A percentile compares a stretch with the other conserved stretches of the same genome.
phyloP scores from a whole-genome alignment of 1,284 basidiomycete genomes.

The Testicularia cyperi region DNA sequence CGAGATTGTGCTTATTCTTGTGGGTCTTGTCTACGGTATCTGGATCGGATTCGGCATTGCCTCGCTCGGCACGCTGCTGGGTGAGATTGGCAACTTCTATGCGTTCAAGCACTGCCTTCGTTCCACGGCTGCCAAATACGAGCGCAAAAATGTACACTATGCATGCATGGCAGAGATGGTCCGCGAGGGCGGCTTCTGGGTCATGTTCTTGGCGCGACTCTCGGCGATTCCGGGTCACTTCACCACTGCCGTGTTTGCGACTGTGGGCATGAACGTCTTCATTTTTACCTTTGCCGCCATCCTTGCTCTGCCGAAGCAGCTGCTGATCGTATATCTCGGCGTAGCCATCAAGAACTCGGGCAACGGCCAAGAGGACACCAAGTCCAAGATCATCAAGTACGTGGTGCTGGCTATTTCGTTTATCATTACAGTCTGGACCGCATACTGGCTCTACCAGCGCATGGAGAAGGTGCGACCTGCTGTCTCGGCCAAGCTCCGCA shows the following conservation, averaged over 20 bases:
- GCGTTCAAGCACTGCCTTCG: constrained; percentile 70
- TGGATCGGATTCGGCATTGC: constrained; percentile 57
- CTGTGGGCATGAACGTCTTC: constrained; percentile 71
- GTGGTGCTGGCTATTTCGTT: constrained; percentile 51
- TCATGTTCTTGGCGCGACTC: constrained; percentile 51
- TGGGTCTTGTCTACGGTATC: constrained; percentile 67
- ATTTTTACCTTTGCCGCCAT: constrained; percentile 72
- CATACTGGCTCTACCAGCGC: constrained; percentile 77
- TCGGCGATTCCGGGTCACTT: constrained; percentile 65
- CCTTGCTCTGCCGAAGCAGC: constrained; percentile 73
- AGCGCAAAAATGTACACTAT: constrained; percentile 72
- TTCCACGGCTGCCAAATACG: constrained; percentile 70
- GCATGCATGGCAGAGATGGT: constrained; percentile 76
- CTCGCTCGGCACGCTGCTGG: constrained; percentile 46
- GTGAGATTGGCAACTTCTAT: constrained; percentile 53
- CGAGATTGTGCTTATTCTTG: constrained; percentile 73
- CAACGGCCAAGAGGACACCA: constrained; percentile 38
- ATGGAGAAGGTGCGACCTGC: constrained; percentile 75
- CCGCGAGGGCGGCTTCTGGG: constrained; percentile 73
- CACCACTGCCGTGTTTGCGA: constrained; percentile 73
- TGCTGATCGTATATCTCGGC: constrained; percentile 57
- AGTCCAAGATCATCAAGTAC: constrained; percentile 54
- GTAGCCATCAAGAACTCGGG: constrained; percentile 51
- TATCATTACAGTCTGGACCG: constrained; percentile 73
- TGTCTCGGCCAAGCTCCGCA: constrained; percentile 67